Percentiles rank a stretch among this genome's conserved stretches.
Conservation (phyloP, 257 asterid species). For the Buddleja alternifolia region DNA sequence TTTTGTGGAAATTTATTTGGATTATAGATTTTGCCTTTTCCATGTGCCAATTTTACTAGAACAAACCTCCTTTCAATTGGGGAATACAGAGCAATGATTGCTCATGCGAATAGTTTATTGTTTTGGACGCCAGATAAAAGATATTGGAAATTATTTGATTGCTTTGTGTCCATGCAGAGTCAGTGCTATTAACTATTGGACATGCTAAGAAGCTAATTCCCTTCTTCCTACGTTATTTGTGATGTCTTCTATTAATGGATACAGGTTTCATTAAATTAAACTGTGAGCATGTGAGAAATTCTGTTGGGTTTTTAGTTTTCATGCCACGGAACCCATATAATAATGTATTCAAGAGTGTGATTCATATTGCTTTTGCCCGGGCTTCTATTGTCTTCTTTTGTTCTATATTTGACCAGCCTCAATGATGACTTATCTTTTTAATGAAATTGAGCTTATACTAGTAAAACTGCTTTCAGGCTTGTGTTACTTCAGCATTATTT, state of each 20-base stretch:
- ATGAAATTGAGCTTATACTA: neutral
- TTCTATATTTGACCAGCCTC: neutral
- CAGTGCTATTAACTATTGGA: neutral
- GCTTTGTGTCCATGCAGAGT: neutral
- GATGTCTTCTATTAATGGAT: neutral
- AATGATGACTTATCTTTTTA: neutral
- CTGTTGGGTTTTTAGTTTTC: neutral
- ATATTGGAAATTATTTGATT: neutral
- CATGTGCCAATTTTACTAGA: neutral
- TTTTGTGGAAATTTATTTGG: conserved; percentile 18
- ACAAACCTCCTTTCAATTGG: neutral
- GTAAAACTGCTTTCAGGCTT: neutral
- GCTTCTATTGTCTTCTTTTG: neutral
- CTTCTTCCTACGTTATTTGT: neutral
- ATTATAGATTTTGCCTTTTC: neutral
- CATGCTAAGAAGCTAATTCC: neutral
- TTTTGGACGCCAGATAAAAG: neutral
- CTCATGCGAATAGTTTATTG: neutral
- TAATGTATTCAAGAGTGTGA: neutral
- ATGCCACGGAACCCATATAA: neutral
- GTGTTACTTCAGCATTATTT: neutral
- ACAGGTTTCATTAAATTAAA: neutral
- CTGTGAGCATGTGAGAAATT: neutral
- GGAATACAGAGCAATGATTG: neutral
- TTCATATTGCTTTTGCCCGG: neutral